These are phyloP conservation scores for Celoporthe dispersa DNA, from an alignment of 2,329 filamentous ascomycete genomes.

Conservation along the genomic window DNA sequence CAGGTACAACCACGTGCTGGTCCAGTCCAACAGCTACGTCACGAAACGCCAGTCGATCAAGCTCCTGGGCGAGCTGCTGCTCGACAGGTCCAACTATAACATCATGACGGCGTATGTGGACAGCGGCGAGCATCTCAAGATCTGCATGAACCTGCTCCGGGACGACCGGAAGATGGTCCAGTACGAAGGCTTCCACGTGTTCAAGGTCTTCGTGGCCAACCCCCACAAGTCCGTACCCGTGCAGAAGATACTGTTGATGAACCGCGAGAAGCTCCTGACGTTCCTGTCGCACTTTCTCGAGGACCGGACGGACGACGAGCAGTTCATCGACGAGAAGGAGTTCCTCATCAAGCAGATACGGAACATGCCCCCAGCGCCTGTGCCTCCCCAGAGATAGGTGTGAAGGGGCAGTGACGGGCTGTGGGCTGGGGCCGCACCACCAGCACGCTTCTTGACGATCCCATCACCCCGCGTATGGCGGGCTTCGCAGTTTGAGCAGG, in stretches of 20 bases:
- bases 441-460: constrained; percentile 7
- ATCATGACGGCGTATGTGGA: constrained; percentile 99
- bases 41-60: constrained; percentile 99
- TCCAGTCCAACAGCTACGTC: constrained; percentile 94
- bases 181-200: constrained; percentile 98
- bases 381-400: constrained; percentile 52
- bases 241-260: constrained; percentile 94
- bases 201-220: constrained; percentile 99
- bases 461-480: not conserved
- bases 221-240: constrained; percentile 97
- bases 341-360: constrained; percentile 95
- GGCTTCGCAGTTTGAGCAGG: constrained; percentile 4
- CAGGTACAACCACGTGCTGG: constrained; percentile 83
- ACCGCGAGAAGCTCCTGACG: constrained; percentile 84
- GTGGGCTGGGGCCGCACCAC: constrained; percentile 19
- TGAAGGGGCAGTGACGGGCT: constrained; percentile 16
- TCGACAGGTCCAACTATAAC: constrained; percentile 95
- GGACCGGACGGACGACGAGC: constrained; percentile 94
- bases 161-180: constrained; percentile 99
- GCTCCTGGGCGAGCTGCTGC: constrained; percentile 88
- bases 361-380: constrained; percentile 65
- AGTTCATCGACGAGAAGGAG: constrained; percentile 97
- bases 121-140: constrained; percentile 92
- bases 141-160: constrained; percentile 95
- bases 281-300: constrained; percentile 93